Conservation (phyloP, 352 stramenopile genomes). For the Phytopythium boreale region DNA sequence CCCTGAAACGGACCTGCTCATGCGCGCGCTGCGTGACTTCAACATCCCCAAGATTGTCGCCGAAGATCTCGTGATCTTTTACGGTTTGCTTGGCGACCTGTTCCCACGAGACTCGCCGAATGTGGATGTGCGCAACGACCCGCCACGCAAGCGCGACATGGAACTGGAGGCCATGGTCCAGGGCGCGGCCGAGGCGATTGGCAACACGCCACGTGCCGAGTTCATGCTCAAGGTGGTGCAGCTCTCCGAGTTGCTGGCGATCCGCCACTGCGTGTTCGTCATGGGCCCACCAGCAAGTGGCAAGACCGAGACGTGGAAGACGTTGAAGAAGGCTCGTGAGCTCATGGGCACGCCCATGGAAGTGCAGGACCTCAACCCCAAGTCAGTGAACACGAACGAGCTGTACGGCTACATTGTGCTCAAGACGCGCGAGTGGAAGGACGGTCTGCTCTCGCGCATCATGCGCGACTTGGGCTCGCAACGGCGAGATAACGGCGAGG, state of each 20-base stretch:
- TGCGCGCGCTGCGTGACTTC: constrained; percentile 95
- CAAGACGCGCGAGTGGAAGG: constrained; percentile 95
- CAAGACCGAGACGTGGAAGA: constrained; percentile 96
- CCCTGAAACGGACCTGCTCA: constrained; percentile 91
- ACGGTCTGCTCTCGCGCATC: constrained; percentile 93
- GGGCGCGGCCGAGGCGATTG: constrained; percentile 72
- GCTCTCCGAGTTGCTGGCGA: constrained; percentile 92
- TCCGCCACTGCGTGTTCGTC: constrained; percentile 96
- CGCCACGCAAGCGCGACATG: constrained; percentile 89
- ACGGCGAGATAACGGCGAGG: constrained; percentile 83
- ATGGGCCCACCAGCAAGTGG: constrained; percentile 93
- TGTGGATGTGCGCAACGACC: constrained; percentile 88
- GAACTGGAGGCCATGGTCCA: constrained; percentile 91
- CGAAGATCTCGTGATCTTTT: constrained; percentile 95
- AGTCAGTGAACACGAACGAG: constrained; percentile 95
- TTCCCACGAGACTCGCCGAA: constrained; percentile 90
- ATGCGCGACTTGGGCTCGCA: constrained; percentile 94
- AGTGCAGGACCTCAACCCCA: constrained; percentile 94
- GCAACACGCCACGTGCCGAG: constrained; percentile 75
- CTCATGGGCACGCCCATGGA: constrained; percentile 88
- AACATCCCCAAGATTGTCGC: constrained; percentile 97
- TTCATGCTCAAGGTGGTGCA: constrained; percentile 95
- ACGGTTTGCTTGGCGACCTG: constrained; percentile 92
- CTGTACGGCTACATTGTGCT: constrained; percentile 96
- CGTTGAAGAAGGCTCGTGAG: constrained; percentile 85